Base-by-base conservation (phyloP, 2,329 filamentous ascomycete genomes). In the Penicillium sp. region DNA sequence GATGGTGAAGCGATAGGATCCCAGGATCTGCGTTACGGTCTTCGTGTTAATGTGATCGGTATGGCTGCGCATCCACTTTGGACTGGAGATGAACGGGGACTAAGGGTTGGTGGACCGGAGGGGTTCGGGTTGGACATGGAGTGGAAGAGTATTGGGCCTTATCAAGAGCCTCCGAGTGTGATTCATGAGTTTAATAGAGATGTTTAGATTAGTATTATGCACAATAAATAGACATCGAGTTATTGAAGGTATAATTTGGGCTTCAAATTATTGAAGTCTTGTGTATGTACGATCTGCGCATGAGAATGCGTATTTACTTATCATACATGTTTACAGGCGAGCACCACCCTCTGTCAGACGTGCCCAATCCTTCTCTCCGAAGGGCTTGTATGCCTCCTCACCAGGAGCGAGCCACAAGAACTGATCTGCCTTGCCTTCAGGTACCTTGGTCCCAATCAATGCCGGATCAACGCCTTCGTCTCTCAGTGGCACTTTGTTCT, bases 401-500 rank as follows among this genome's bases (percentile, higher is more conserved):
- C 71, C 75, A 1, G 75, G 75, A n/a, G 74, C 75, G 58, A 80
- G 68, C 82, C 82, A 86, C 27, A 80, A 69, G 35, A 85, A 68
- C n/a, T 68, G 72, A 70, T 85, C 79, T 24, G 69, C 69, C 46
- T 67, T 67, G 0, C 76, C 74, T n/a, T 73, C 77, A 10, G 70
- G 67, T 9, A 79, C 79, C 58, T 80, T 78, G 14, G 68, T 71
- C 1, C 75, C 75, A 19, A 80, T 70, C 56, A 78, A 78, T 5
- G 69, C 69, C 4, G 84, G 82, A 69, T 90, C 83, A 14, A 90
- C 82, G 0, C 88, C 88, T 61, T 90, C 86, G 46, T 84, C 82
- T 65, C 87, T 80, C 46, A 91, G 75, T 0, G 86, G 86, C 1
- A 87, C 82, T 71, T 93, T 93, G 69, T 91, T 90, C 74, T 91